Evolutionary conservation across 768 basidiomycete species (phyloP), one percentile per base, ranked within the genome.

Genomic region (Gymnopilus junonius): DNA sequence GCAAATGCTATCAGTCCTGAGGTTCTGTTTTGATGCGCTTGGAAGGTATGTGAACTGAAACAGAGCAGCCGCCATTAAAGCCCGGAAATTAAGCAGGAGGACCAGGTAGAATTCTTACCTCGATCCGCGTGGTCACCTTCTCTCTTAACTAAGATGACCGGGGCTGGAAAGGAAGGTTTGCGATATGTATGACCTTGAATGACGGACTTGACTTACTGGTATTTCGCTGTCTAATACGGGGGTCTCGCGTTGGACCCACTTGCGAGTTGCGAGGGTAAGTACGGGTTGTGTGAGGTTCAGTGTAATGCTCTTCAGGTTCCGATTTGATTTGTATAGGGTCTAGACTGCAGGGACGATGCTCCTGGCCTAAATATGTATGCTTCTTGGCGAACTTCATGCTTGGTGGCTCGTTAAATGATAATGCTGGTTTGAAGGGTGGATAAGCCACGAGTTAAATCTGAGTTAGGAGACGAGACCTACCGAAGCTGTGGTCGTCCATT

Each of bases 1-100:
- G 27, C 48, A 4, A 8, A 8, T 54, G 8, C 20, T 23, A 39
- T 40, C 23, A 51, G 32, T 58, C 59, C 27, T 53, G 23, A 37
- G 50, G 35, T 54, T 60, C 59, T 25, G 59, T 21, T 14, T 60
- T 60, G 35, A 60, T 43, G 23, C 59, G 59, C 29, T 60, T 60
- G n/a, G 59, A 8, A 11, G 48, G 48, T 29, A 27, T 7, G 29
- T 50, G 21, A 2, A 37, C 59, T 60, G 15, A n/a, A 21, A 39
- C n/a, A 25, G 14, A 53, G 31, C 8, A 29, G 8, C n/a, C n/a
- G n/a, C n/a, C n/a, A n/a, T n/a, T n/a, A n/a, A n/a, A n/a, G n/a
- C n/a, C n/a, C n/a, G n/a, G 31, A 58, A n/a, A n/a, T 23, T 25
- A 31, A 23, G 34, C 8, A 2, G 17, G 3, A n/a, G 20, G 34